phyloP scores from a whole-genome alignment of 495 filamentous ascomycete genomes.

The Cladorrhinum samala region DNA sequence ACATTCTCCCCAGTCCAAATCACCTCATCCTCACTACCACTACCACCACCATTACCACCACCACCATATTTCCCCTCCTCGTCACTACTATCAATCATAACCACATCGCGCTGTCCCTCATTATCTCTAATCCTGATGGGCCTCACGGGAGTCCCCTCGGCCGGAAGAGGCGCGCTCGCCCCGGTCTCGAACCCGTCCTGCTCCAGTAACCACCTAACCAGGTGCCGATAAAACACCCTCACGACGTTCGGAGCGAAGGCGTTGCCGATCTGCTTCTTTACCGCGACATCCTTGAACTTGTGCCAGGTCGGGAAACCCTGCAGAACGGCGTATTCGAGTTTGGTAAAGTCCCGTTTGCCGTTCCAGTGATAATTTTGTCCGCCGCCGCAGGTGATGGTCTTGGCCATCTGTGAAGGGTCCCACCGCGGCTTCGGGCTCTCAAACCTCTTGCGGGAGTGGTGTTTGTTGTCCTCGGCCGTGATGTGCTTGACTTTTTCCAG shows the following conservation, averaged over 20 bases:
- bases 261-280: conserved; percentile 78
- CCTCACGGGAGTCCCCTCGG: too few relatives aligned
- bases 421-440: conserved; percentile 28
- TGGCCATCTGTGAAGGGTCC: conserved; percentile 34
- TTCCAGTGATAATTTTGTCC: conserved; percentile 64
- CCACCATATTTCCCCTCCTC: too few relatives aligned
- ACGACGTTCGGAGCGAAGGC: conserved; percentile 69
- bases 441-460: conserved; percentile 13
- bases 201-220: conserved; percentile 50
- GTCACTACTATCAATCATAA: too few relatives aligned
- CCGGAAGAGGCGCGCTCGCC: not conserved
- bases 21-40: not conserved
- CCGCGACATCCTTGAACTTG: conserved; percentile 45
- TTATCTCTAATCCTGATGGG: too few relatives aligned
- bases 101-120: too few relatives aligned
- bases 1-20: not conserved
- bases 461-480: conserved; percentile 42
- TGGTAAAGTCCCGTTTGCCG: conserved; percentile 60
- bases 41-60: not conserved
- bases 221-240: conserved; percentile 50
- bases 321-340: conserved; percentile 67
- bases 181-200: conserved; percentile 39
- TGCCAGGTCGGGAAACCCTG: conserved; percentile 68
- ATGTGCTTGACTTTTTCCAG: conserved; percentile 28
- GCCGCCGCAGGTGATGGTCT: conserved; percentile 65